A percentile compares a stretch with the other conserved stretches of the same genome.
phyloP scores from a whole-genome alignment of 2,329 filamentous ascomycete genomes.

The Grosmannia clavigera region DNA sequence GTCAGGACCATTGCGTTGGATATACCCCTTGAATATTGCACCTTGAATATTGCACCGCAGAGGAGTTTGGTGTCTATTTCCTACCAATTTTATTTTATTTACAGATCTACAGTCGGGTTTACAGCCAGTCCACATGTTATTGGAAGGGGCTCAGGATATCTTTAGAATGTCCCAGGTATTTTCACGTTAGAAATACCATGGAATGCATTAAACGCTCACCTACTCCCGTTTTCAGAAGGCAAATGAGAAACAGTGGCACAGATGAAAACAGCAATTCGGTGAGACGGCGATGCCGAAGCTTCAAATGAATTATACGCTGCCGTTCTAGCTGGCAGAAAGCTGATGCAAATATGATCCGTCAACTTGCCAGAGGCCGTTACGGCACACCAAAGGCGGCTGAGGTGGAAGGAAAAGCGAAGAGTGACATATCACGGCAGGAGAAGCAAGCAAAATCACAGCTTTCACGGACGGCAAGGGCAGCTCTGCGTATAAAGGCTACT shows the following conservation, averaged over 20 bases:
- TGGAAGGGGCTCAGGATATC: not conserved
- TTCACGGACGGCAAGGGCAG: not conserved
- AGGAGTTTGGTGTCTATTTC: not conserved
- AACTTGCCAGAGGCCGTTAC: not conserved
- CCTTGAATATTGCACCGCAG: not conserved
- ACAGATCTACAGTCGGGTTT: not conserved
- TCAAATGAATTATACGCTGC: not conserved
- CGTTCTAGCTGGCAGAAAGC: not conserved
- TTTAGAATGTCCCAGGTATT: not conserved
- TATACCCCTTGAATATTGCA: slow-evolving; percentile 1
- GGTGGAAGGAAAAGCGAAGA: not conserved
- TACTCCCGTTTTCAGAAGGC: not conserved
- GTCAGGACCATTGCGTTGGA: not conserved
- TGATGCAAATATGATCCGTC: not conserved
- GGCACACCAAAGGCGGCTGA: not conserved
- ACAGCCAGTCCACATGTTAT: not conserved
- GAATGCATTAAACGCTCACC: not conserved
- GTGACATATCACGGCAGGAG: not conserved
- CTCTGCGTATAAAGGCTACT: not conserved
- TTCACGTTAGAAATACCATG: not conserved
- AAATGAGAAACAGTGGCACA: no score
- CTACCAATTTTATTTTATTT: no score
- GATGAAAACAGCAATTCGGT: no score
- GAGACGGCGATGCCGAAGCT: not conserved
- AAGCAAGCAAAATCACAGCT: not conserved